Base-by-base conservation (phyloP, 2,329 filamentous ascomycete species). In the Cercospora nicotianae region DNA sequence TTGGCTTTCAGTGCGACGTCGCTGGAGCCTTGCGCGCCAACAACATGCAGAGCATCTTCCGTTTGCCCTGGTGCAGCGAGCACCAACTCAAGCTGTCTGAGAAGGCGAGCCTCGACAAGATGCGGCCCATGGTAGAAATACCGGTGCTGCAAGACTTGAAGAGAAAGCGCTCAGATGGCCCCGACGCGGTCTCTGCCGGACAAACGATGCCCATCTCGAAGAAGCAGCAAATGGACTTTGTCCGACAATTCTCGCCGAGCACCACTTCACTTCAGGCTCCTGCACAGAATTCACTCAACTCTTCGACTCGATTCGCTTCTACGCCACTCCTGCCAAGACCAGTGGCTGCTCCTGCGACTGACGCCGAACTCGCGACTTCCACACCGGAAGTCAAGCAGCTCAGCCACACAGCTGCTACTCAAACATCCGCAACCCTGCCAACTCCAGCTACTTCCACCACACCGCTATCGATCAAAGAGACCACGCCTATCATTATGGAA, bases 91-190 rank as follows among this genome's bases (percentile, higher is more conserved):
- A 72, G 63, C 67, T 74, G 45, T 69, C 69, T 59, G 70, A 74
- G 60, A 74, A 82, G 75, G 76, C 80, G 78, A 58, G 36, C 42
- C 61, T 68, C 33, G 72, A 69, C 73, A 81, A 81, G 71, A 80
- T 80, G 78, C 80, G 79, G 74, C 77, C 82, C 18, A 78, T 82
- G 65, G 78, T 83, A 73, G 81, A 83, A 67, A 81, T 84, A 65
- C 79, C 82, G 45, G 76, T 80, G 72, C 76, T 83, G 72, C 83
- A 81, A 71, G 83, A 84, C 73, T 79, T 87, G 75, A 89, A 89
- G 82, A 84, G 87, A 70, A 89, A 88, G 78, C 81, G 84, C 65
- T 82, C 83, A 33, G 81, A 83, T 70, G 86, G 83, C 70, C 79
- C 80, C 55, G 82, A 83, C 42, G 71, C 75, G 31, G 63, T 67